These are phyloP conservation scores for Plasmodium vivax DNA, from an alignment of 169 alveolate genomes.

Conservation along the genomic window DNA sequence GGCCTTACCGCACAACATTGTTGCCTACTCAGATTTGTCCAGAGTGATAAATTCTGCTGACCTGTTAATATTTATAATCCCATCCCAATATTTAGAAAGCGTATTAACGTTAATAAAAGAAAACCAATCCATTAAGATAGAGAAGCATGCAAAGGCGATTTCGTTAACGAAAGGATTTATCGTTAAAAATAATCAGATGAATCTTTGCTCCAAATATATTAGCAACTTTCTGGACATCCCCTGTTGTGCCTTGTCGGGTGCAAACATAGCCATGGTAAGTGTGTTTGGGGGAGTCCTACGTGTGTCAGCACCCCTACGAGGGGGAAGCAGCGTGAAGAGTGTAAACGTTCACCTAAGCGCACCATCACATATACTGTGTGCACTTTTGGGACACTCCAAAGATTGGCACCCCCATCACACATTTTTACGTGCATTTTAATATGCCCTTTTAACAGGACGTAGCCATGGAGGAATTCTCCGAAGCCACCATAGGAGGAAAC, in stretches of 20 bases:
- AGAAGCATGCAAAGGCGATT: constrained; percentile 83
- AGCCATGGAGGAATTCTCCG: constrained; percentile 93
- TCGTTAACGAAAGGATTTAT: constrained; percentile 88
- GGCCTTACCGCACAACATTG: constrained; percentile 88
- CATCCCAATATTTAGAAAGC: constrained; percentile 89
- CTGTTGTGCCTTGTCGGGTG: constrained; percentile 90
- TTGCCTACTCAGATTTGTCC: constrained; percentile 89
- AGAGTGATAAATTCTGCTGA: constrained; percentile 89
- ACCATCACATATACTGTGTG: not conserved
- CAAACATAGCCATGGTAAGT: constrained; percentile 90
- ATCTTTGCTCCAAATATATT: constrained; percentile 81
- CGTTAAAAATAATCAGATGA: constrained; percentile 80
- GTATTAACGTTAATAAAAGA: constrained; percentile 25
- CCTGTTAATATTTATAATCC: constrained; percentile 89
- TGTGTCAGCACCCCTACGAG: not conserved
- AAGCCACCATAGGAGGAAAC: constrained; percentile 93
- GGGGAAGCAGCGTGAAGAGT: not conserved
- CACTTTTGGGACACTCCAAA: not conserved
- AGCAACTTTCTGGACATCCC: constrained; percentile 82
- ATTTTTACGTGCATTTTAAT: not conserved
- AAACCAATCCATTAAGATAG: constrained; percentile 40
- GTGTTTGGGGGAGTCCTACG: not conserved
- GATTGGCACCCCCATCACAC: not conserved
- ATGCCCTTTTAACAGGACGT: constrained; percentile 79
- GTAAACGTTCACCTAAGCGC: not conserved